These are phyloP conservation scores for Phytophthora niederhauseri DNA, from an alignment of 352 stramenopile genomes.

Conservation along the genomic window DNA sequence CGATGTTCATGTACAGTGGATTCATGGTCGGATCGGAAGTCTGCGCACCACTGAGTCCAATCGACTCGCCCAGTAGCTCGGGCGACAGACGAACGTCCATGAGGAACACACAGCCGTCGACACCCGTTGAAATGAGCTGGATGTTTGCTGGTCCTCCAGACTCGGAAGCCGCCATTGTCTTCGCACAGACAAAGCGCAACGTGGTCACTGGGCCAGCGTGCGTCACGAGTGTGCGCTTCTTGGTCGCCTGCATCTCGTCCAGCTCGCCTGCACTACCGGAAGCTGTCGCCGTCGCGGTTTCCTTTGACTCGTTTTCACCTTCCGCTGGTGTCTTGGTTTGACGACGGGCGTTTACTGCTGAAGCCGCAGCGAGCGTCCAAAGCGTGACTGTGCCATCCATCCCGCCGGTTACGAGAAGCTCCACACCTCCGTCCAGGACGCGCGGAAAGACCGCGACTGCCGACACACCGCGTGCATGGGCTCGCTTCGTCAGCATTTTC, in stretches of 20 bases:
- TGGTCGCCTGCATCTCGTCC: constrained; percentile 67
- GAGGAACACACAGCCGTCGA: constrained; percentile 69
- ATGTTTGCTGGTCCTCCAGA: constrained; percentile 34
- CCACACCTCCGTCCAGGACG: constrained; percentile 48
- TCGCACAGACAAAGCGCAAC: constrained; percentile 51
- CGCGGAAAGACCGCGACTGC: constrained; percentile 52
- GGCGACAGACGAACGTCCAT: constrained; percentile 54
- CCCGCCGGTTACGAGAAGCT: constrained; percentile 69
- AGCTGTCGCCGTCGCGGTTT: background rate
- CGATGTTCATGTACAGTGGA: constrained; percentile 64
- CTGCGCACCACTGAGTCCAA: constrained; percentile 11
- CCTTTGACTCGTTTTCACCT: constrained; percentile 4
- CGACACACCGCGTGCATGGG: constrained; percentile 61
- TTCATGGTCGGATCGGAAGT: constrained; percentile 38
- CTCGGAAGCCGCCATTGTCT: constrained; percentile 12
- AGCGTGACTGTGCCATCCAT: constrained; percentile 68
- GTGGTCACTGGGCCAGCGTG: constrained; percentile 66
- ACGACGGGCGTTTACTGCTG: constrained; percentile 9
- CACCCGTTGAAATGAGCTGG: constrained; percentile 64
- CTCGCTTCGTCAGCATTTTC: constrained; percentile 59
- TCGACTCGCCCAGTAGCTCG: constrained; percentile 39
- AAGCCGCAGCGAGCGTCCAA: constrained; percentile 63
- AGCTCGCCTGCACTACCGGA: constrained; percentile 39
- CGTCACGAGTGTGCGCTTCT: constrained; percentile 68
- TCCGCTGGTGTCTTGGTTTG: constrained; percentile 11